These are phyloP conservation scores for Lactarius hatsudake DNA, from an alignment of 768 basidiomycete genomes.

Conservation along the genomic window DNA sequence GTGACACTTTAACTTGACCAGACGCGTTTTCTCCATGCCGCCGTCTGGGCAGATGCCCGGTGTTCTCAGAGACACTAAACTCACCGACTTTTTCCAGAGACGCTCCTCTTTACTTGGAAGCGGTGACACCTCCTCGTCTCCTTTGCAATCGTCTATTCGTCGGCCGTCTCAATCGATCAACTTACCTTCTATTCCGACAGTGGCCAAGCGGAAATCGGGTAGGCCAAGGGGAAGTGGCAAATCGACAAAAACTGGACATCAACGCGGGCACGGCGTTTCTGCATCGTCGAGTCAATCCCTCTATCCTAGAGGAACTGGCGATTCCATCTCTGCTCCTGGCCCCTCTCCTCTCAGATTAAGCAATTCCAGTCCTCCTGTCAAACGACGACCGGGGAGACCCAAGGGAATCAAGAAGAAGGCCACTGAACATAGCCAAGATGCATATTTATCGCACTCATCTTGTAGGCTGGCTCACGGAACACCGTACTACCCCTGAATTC, in stretches of 20 bases:
- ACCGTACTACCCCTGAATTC: neutral
- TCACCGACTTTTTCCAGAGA: constrained; percentile 21
- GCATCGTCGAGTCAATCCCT: neutral
- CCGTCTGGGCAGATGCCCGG: neutral
- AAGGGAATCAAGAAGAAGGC: constrained; percentile 3
- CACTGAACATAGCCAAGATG: neutral
- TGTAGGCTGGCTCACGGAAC: neutral
- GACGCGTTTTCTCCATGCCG: constrained; percentile 12
- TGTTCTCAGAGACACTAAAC: constrained; percentile 16
- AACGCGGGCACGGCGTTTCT: constrained; percentile 8
- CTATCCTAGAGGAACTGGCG: neutral
- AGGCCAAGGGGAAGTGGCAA: constrained; percentile 31
- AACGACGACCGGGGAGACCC: neutral
- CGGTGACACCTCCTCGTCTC: neutral
- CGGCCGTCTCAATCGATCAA: neutral
- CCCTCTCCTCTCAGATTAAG: neutral
- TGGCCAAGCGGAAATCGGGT: constrained; percentile 19
- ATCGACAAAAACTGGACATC: constrained; percentile 20
- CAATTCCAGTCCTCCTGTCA: neutral
- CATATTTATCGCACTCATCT: neutral
- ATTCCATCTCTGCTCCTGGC: neutral
- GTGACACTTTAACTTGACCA: neutral
- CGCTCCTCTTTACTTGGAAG: neutral
- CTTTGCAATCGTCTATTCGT: neutral
- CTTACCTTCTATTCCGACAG: neutral